Evolutionary conservation across 192 early-diverging fungal species (phyloP).

Genomic region (Phycomyces nitens): DNA sequence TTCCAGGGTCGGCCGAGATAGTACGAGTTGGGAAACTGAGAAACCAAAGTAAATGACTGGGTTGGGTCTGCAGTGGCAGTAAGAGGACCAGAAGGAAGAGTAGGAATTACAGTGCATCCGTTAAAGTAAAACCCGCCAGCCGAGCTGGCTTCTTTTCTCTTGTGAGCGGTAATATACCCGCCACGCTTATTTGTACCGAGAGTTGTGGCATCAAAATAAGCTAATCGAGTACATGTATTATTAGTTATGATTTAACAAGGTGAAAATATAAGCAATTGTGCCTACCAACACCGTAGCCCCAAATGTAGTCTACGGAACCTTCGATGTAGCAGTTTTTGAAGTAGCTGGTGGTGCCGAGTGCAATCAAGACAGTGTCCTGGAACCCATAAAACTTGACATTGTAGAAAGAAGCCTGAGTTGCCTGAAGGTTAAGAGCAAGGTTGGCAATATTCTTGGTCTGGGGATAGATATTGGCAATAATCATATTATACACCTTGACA

Average conservation of each 20-base stretch:
- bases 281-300: slow-evolving; percentile 23
- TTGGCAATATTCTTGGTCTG: slow-evolving; percentile 20
- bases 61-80: too few relatives aligned
- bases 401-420: slow-evolving; percentile 13
- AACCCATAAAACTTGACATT: slow-evolving; percentile 19
- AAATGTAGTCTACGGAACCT: slow-evolving; percentile 35
- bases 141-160: too few relatives aligned
- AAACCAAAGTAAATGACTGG: too few relatives aligned
- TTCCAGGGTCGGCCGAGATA: slow-evolving; percentile 20
- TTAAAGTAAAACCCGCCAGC: too few relatives aligned
- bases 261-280: slow-evolving; percentile 12
- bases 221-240: too few relatives aligned
- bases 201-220: too few relatives aligned
- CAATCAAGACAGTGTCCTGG: slow-evolving; percentile 31
- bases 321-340: slow-evolving; percentile 33
- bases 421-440: slow-evolving; percentile 16
- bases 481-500: slow-evolving; percentile 17
- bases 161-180: slow-evolving; percentile 16
- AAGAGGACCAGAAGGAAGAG: too few relatives aligned
- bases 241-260: not conserved
- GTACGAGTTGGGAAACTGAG: not conserved
- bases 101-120: too few relatives aligned
- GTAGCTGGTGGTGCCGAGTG: slow-evolving; percentile 12
- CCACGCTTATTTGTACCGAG: slow-evolving; percentile 1
- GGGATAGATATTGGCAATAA: slow-evolving; percentile 12